Evolutionary conservation across 192 early-diverging fungal genomes (phyloP), one percentile per base, ranked within the genome.

Genomic region (Backusella sp.): DNA sequence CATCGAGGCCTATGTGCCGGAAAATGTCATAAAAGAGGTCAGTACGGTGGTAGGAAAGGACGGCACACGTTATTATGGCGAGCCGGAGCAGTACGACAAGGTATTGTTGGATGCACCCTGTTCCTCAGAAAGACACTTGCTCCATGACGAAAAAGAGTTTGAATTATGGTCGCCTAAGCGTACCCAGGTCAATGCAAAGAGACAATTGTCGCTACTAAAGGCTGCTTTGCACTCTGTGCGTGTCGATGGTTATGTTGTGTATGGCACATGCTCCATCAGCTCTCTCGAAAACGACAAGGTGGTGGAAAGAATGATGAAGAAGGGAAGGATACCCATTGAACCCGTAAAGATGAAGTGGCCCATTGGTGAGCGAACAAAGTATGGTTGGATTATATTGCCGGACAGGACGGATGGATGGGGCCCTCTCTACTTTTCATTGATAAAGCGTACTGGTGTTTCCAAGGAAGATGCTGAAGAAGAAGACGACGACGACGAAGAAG

Each of bases 61-160:
- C 26, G 77, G 72, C 0, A 78, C 73, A 14, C 49, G 72, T 23
- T 67, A 52, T 2, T 73, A 78, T 46, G 62, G 66, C 36, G 52
- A 68, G 2, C 77, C 77, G 23, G 56, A 56, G 71, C 73, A 73
- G 12, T 79, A 76, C 42, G 85, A 88, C 56, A 83, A 83, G 68
- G 86, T 89, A 0, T 67, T 89, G 26, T 66, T 86, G 19, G 88
- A 89, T 68, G 87, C 84, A 34, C 88, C 88, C 6, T 89, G 88
- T 73, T 88, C 87, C 4, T 73, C 77, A 6, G 88, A 89, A 66
- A 80, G 88, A 52, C 87, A 89, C 77, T 71, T 89, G n/a, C 17
- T 89, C 9, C 77, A 83, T 41, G 76, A 83, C 71, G 66, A 68
- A 46, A 56, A 68, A 42, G 87, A 88, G 49, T 77, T 88, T 46